These are phyloP conservation scores for Picochlorum sp. DNA, from an alignment of 139 green algal genomes.

Conservation along the genomic window DNA sequence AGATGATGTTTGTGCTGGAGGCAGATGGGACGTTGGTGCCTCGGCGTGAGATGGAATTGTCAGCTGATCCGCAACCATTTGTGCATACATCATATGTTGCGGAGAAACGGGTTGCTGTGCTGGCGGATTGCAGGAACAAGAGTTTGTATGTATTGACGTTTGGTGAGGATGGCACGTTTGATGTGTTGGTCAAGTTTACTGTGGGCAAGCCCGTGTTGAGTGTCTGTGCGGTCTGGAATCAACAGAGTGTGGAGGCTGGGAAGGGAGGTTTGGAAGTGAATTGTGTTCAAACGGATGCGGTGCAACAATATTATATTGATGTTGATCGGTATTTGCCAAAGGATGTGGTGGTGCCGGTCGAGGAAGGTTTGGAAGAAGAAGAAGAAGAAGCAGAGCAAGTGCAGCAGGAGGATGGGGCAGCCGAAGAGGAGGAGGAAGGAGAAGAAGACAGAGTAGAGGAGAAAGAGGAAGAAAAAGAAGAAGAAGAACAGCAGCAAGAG, in stretches of 20 bases:
- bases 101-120: constrained; percentile 37
- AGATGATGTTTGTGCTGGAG: constrained; percentile 7
- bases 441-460: background rate
- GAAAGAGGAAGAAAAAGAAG: background rate
- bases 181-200: constrained; percentile 55
- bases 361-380: background rate
- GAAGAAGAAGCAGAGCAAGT: background rate
- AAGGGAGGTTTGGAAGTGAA: constrained; percentile 34
- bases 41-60: too few relatives aligned
- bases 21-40: background rate
- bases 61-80: background rate
- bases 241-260: constrained; percentile 1
- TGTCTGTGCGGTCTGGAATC: constrained; percentile 36
- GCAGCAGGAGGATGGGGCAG: too few relatives aligned
- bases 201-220: constrained; percentile 72
- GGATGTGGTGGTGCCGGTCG: too few relatives aligned
- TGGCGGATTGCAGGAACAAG: constrained; percentile 63
- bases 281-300: constrained; percentile 64
- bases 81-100: background rate
- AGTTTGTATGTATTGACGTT: constrained; percentile 45
- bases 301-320: constrained; percentile 81
- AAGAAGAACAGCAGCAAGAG: background rate
- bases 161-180: constrained; percentile 29
- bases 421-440: background rate
- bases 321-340: constrained; percentile 3